Percentiles rank a stretch among this genome's conserved stretches.
phyloP scores from a whole-genome alignment of 768 basidiomycete species.

The Leccinum rimulosum region DNA sequence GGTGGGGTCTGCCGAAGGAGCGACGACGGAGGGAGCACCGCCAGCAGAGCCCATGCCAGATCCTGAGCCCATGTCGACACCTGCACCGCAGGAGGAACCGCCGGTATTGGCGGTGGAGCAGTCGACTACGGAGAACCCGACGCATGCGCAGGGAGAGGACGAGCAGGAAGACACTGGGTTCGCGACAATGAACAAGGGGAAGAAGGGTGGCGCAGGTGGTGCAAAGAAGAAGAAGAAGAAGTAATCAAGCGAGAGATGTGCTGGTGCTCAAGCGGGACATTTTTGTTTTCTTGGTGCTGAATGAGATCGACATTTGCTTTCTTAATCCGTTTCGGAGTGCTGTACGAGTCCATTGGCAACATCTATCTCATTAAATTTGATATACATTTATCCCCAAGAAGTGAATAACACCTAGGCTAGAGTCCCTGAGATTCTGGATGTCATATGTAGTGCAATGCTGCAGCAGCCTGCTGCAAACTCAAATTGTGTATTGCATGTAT shows the following conservation, averaged over 20 bases:
- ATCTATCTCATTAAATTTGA: no score
- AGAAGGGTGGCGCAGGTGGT: not conserved
- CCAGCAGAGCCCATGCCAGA: no score
- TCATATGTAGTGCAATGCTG: no score
- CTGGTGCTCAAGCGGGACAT: not conserved
- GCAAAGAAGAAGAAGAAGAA: conserved; percentile 10
- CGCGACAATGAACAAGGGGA: not conserved
- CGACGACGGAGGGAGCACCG: not conserved
- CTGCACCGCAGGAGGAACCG: not conserved
- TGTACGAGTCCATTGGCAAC: no score
- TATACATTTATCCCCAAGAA: no score
- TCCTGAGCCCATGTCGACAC: no score
- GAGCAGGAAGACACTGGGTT: not conserved
- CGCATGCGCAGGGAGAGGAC: conserved; percentile 4
- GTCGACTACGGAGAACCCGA: conserved; percentile 12
- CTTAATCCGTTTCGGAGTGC: no score
- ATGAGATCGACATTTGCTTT: no score
- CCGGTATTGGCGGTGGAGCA: not conserved
- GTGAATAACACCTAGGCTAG: no score
- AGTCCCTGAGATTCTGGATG: no score
- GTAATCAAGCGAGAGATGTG: not conserved
- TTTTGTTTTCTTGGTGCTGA: not conserved
- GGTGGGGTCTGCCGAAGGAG: not conserved
- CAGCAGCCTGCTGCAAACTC: no score
- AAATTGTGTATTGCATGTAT: no score